phyloP scores from a whole-genome alignment of 805 yeast species.

The fission yeast (Schizosaccharomyces pombe) region ASM294v3 CU329670.1:1094501-1095000 shows the following conservation, averaged over 20 bases:
- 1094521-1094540: slow-evolving; percentile 57
- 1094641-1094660: slow-evolving; percentile 90
- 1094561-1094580: neutral
- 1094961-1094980: neutral
- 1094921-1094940: neutral
- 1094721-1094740: slow-evolving; percentile 27
- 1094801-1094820: slow-evolving; percentile 91
- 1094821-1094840: slow-evolving; percentile 93
- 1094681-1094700: slow-evolving; percentile 50
- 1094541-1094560: slow-evolving; percentile 41
- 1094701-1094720: neutral
- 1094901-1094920: slow-evolving; percentile 3
- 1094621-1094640: slow-evolving; percentile 86
- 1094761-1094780: slow-evolving; percentile 98
- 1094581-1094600: neutral
- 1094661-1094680: slow-evolving; percentile 81
- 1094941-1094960: neutral
- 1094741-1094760: slow-evolving; percentile 29
- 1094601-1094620: slow-evolving; percentile 8
- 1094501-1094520: slow-evolving; percentile 37
- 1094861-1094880: slow-evolving; percentile 27
- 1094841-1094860: slow-evolving; percentile 55
- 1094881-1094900: neutral
- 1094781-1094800: slow-evolving; percentile 79
- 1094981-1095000: neutral